Conservation (phyloP, 2,329 filamentous ascomycete species). For the Neoscytalidium dimidiatum region DNA sequence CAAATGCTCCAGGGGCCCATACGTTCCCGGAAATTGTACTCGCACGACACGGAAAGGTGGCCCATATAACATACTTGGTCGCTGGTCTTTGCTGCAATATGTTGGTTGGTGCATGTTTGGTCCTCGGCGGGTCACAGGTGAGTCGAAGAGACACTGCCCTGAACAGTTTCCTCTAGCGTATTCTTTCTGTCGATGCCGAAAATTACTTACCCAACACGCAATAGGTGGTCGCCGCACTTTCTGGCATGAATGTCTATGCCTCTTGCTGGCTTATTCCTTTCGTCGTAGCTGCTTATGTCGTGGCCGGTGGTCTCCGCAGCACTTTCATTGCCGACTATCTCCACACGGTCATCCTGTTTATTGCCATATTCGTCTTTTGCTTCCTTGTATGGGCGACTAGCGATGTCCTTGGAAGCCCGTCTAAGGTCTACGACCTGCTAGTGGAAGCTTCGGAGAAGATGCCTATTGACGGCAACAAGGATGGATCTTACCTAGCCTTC, state of each 20-base stretch:
- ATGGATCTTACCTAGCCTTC: slow-evolving; percentile 59
- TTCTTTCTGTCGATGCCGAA: neutral
- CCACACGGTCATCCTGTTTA: slow-evolving; percentile 57
- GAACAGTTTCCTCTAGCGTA: no score
- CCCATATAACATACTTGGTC: slow-evolving; percentile 55
- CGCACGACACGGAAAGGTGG: slow-evolving; percentile 47
- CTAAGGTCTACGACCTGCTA: slow-evolving; percentile 50
- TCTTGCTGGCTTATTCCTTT: slow-evolving; percentile 49
- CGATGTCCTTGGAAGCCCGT: slow-evolving; percentile 48
- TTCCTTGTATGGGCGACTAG: slow-evolving; percentile 51
- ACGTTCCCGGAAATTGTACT: slow-evolving; percentile 57
- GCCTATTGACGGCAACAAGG: slow-evolving; percentile 27
- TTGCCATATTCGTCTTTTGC: slow-evolving; percentile 53
- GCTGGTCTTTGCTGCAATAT: slow-evolving; percentile 58
- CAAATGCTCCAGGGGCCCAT: slow-evolving; percentile 41
- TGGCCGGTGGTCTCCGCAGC: slow-evolving; percentile 22
- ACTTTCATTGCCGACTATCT: slow-evolving; percentile 54
- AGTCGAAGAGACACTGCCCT: slow-evolving; percentile 26
- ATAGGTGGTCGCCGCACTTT: slow-evolving; percentile 25
- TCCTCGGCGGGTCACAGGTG: slow-evolving; percentile 48
- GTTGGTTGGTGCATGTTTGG: slow-evolving; percentile 56
- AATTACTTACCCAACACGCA: neutral
- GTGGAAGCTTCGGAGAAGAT: slow-evolving; percentile 43
- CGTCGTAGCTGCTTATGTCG: slow-evolving; percentile 30
- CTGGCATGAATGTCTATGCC: slow-evolving; percentile 55